Percentiles rank a stretch among this genome's conserved stretches.
phyloP scores from a whole-genome alignment of 306 rosid species.

The Canavalia gladiata region DNA sequence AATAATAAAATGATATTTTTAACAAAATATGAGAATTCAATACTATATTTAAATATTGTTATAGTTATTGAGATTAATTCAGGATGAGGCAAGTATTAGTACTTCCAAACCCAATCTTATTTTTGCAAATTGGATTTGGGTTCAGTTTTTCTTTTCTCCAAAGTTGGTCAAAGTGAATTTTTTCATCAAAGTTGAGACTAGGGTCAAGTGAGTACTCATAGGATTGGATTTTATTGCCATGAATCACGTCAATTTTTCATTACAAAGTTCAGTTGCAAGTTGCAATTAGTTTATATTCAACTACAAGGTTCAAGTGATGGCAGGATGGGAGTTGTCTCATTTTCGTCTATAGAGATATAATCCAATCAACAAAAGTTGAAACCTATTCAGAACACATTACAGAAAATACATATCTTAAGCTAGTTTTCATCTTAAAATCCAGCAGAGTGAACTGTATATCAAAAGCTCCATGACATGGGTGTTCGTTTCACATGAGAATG shows the following conservation, averaged over 20 bases:
- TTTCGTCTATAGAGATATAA: constrained; percentile 28
- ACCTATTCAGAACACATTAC: not conserved
- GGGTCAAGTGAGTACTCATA: too few species aligned
- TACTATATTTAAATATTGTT: too few species aligned
- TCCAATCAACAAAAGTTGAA: constrained; percentile 33
- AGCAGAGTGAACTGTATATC: not conserved
- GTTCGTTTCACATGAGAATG: constrained; percentile 29
- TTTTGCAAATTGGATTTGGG: too few species aligned
- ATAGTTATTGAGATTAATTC: too few species aligned
- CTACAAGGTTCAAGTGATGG: constrained; percentile 1
- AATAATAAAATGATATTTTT: too few species aligned
- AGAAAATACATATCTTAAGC: constrained; percentile 20
- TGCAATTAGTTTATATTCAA: not conserved
- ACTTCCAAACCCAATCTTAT: too few species aligned
- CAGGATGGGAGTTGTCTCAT: not conserved
- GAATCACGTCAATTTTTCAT: constrained; percentile 25
- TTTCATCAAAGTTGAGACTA: too few species aligned
- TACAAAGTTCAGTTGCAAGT: constrained; percentile 20
- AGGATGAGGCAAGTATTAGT: too few species aligned
- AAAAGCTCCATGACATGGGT: constrained; percentile 8
- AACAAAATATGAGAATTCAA: too few species aligned
- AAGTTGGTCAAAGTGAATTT: too few species aligned
- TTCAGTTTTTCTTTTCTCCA: too few species aligned
- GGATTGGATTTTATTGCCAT: too few species aligned
- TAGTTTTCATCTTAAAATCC: constrained; percentile 17